A percentile compares a stretch with the other conserved stretches of the same genome.
Conservation (phyloP, 805 yeast species). For the Lachancea fermentati region DNA sequence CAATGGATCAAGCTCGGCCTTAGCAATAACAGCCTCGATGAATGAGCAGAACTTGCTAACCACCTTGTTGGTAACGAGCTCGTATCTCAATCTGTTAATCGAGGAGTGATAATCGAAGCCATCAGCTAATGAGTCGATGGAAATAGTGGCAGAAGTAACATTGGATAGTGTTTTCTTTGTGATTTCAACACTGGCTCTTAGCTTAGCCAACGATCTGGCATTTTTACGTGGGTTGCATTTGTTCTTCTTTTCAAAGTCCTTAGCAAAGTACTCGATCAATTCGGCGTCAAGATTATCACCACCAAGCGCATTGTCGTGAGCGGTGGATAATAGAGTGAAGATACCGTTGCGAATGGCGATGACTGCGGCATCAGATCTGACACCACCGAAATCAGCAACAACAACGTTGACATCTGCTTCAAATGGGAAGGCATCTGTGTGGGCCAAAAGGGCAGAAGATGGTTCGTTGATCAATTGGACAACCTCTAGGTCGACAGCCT, state of each 20-base stretch:
- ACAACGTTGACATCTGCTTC: conserved; percentile 40
- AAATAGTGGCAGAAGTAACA: conserved; percentile 81
- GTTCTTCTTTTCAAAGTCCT: conserved; percentile 89
- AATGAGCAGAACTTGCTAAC: conserved; percentile 72
- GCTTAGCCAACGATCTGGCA: conserved; percentile 83
- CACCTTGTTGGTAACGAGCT: conserved; percentile 75
- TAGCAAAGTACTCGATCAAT: conserved; percentile 77
- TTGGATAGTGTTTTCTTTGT: conserved; percentile 90
- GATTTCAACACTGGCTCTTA: conserved; percentile 72
- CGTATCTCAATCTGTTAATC: conserved; percentile 90
- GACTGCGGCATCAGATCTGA: conserved; percentile 93
- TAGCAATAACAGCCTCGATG: conserved; percentile 64
- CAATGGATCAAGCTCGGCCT: conserved; percentile 78
- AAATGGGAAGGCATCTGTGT: conserved; percentile 45
- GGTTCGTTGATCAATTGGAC: conserved; percentile 91
- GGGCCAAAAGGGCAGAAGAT: conserved; percentile 83
- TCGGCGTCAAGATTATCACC: conserved; percentile 82
- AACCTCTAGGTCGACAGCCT: conserved; percentile 69
- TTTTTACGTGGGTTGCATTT: conserved; percentile 73
- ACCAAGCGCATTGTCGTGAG: conserved; percentile 77
- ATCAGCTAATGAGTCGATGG: conserved; percentile 90
- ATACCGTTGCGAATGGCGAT: conserved; percentile 92
- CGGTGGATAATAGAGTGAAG: conserved; percentile 79
- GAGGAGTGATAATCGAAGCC: conserved; percentile 92
- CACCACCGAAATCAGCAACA: conserved; percentile 95